phyloP scores from a whole-genome alignment of 768 basidiomycete genomes.

The Albatrellus ellisii region DNA sequence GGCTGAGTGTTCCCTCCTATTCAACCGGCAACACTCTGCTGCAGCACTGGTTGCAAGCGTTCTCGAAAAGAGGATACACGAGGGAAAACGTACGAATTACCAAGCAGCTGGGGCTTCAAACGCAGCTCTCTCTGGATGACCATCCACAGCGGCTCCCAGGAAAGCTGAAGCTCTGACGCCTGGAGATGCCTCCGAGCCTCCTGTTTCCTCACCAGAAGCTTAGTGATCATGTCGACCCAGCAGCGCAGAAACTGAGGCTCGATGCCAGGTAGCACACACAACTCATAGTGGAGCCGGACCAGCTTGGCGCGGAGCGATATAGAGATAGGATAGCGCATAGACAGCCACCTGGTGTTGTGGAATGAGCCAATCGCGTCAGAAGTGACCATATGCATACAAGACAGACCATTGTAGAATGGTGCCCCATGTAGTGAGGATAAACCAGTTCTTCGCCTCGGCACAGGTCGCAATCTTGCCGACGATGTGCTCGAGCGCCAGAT shows the following conservation, averaged over 20 bases:
- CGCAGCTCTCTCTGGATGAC: conserved; percentile 61
- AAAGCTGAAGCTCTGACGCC: conserved; percentile 47
- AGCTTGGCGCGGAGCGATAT: conserved; percentile 60
- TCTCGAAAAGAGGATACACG: too few species aligned
- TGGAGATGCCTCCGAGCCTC: conserved; percentile 58
- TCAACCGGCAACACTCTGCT: too few species aligned
- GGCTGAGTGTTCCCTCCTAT: too few species aligned
- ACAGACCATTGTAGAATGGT: conserved; percentile 61
- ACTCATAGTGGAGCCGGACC: conserved; percentile 64
- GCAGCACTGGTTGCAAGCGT: too few species aligned
- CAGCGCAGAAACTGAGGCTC: conserved; percentile 57
- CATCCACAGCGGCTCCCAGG: conserved; percentile 71
- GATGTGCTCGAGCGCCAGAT: conserved; percentile 51
- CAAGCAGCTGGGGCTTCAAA: conserved; percentile 50
- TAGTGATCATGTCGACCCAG: conserved; percentile 72
- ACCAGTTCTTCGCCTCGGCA: conserved; percentile 68
- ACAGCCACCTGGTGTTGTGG: conserved; percentile 46
- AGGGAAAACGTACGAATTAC: conserved; percentile 37
- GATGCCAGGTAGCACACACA: conserved; percentile 64
- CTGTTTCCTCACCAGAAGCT: conserved; percentile 53
- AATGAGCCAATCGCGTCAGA: not conserved
- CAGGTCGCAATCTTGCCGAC: conserved; percentile 56
- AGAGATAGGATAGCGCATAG: conserved; percentile 69
- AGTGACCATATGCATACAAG: not conserved
- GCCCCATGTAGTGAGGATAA: conserved; percentile 64